Base-by-base conservation (phyloP, 306 rosid species). In the Cucumis cinereus region DNA sequence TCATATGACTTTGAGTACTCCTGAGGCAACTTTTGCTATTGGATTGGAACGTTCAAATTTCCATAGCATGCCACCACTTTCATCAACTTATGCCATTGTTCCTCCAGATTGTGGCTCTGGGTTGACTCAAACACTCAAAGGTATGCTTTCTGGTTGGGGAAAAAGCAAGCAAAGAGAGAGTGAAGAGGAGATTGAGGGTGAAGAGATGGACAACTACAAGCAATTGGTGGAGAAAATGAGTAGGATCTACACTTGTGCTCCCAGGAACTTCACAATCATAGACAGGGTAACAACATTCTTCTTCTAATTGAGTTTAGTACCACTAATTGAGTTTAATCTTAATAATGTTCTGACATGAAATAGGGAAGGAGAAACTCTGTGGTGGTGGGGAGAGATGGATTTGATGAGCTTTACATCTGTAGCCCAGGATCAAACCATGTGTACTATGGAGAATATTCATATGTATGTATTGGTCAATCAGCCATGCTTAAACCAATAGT, bases 311-410 rank as follows among this genome's bases (percentile, higher is more conserved):
- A 45, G 13, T 3, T 45, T 13, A 66, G n/a, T n/a, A n/a, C n/a
- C n/a, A 26, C 30, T 26, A 2, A 45, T 45, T 45, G 16, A 45
- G 13, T 3, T 45, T 13, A 66, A 66, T 45, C 16, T 66, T 38
- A 63, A 47, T 50, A 60, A 47, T 41, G 7, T 30, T 64, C 77
- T 50, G 49, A 16, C 6, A 26, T 80, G 79, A 45, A 49, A 77
- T 92, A 93, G 98, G 97, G 98, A 50, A 89, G 92, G 82, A 88
- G 98, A 86, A 93, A 90, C 80, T 93, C 98, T 6, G 88, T 93
- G 53, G 60, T 74, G 30, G 74, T 93, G 3, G 93, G 89, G 79
- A 87, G 97, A 81, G 83, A 80, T 24, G 97, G 96, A 71, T 91
- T 91, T 76, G 94, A 83, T 38, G 96, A 93, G 82, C 72, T 85